A percentile compares a stretch with the other conserved stretches of the same genome.
These are phyloP conservation scores for Cochlearia excelsa DNA, from an alignment of 345 rosid species.

Conservation along the genomic window DNA sequence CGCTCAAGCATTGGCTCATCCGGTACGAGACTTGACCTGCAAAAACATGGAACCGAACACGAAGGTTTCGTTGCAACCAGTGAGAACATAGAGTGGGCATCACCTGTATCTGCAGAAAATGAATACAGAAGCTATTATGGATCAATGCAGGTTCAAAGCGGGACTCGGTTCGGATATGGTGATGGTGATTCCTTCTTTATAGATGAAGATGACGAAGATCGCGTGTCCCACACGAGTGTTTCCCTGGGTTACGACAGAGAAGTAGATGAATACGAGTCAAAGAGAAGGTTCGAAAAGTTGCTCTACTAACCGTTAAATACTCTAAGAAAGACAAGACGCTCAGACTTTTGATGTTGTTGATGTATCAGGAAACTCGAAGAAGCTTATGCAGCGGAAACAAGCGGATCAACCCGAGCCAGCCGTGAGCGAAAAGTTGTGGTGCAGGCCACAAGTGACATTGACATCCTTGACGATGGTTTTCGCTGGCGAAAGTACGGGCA, in stretches of 20 bases:
- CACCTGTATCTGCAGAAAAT: slow-evolving; percentile 53
- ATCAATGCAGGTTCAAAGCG: slow-evolving; percentile 45
- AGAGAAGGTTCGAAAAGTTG: slow-evolving; percentile 60
- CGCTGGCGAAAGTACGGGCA: slow-evolving; percentile 90
- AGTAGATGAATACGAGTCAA: slow-evolving; percentile 75
- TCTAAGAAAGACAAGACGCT: slow-evolving; percentile 2
- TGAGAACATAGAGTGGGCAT: slow-evolving; percentile 58
- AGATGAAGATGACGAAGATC: slow-evolving; percentile 72
- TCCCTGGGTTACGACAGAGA: slow-evolving; percentile 50
- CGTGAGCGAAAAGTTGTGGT: slow-evolving; percentile 64
- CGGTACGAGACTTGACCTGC: slow-evolving; percentile 46
- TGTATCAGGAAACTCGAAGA: slow-evolving; percentile 74
- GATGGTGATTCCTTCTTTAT: slow-evolving; percentile 48
- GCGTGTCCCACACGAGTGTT: slow-evolving; percentile 50
- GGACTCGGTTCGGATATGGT: slow-evolving; percentile 49
- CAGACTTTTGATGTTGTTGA: background rate
- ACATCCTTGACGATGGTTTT: slow-evolving; percentile 81
- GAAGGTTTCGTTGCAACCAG: slow-evolving; percentile 20
- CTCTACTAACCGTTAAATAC: slow-evolving; percentile 6
- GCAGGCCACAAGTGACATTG: slow-evolving; percentile 69
- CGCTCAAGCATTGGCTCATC: slow-evolving; percentile 56
- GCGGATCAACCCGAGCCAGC: slow-evolving; percentile 75
- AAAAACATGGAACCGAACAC: slow-evolving; percentile 51
- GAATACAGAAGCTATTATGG: slow-evolving; percentile 44
- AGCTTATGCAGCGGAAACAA: slow-evolving; percentile 56